Evolutionary conservation across 306 rosid genomes (phyloP), one percentile per base, ranked within the genome.

Genomic region (Casuarina glauca): DNA sequence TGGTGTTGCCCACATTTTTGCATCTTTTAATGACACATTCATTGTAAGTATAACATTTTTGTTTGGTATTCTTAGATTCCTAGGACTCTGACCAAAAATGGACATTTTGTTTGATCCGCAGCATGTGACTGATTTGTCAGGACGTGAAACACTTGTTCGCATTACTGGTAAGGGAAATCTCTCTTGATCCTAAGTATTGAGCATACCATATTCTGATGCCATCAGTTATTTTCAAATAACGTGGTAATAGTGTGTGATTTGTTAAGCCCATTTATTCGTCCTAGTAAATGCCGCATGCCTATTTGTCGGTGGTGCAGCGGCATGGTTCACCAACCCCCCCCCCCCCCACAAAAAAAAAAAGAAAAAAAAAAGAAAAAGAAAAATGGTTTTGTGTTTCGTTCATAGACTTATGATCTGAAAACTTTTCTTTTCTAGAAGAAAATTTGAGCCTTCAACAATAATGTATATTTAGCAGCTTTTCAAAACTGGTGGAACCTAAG

Each of bases 41-140:
- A 93, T 91, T 16, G 98, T 93, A 41, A 93, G 94, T 79, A 9
- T 19, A 51, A 2, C 9, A 12, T 11, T 1, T 41, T 36, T 9
- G 36, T 17, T 11, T 52, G 35, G 45, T 17, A 6, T 20, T 66
- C 0, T 20, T 2, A 15, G 2, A 2, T 44, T 26, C 58, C 49
- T 6, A 45, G 5, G 43, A 26, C 50, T 70, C 4, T 43, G 51
- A 17, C 38, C 41, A 0, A 79, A 17, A 74, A 1, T 53, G 44
- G 20, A 4, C 60, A 4, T 5, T 15, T 57, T 83, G 15, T 50
- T 42, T 85, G 67, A 9, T 73, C 46, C 76, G 78, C 88, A 92
- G 97, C 97, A 92, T 32, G 93, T 92, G 55, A 92, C 93, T 69
- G 97, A 92, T 87, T 78, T 92, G 66, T 92, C 97, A 16, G 97